Conservation (phyloP, 768 basidiomycete species). For the Leucogyrophana mollusca region DNA sequence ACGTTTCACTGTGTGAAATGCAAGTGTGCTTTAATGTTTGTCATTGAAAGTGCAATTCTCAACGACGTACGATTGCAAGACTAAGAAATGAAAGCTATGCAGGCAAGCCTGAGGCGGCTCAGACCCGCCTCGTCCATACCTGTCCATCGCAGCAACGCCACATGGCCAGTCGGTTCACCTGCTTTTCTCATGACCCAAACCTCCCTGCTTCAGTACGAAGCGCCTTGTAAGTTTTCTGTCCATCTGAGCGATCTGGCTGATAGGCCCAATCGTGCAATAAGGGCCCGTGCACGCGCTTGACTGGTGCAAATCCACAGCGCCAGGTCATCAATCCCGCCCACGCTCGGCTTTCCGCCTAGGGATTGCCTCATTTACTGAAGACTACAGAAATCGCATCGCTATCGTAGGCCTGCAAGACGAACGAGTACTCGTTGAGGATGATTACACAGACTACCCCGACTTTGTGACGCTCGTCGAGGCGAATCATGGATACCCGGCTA, state of each 20-base stretch:
- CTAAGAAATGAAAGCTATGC: too few species aligned
- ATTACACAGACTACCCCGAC: slow-evolving; percentile 80
- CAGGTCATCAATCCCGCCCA: slow-evolving; percentile 69
- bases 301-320: slow-evolving; percentile 83
- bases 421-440: slow-evolving; percentile 82
- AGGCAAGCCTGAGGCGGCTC: too few species aligned
- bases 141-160: slow-evolving; percentile 15
- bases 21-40: too few species aligned
- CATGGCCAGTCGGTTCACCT: slow-evolving; percentile 11
- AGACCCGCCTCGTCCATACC: too few species aligned
- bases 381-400: slow-evolving; percentile 79
- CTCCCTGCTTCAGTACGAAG: slow-evolving; percentile 77
- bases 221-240: slow-evolving; percentile 64
- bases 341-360: slow-evolving; percentile 82
- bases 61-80: too few species aligned
- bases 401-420: slow-evolving; percentile 82
- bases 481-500: slow-evolving; percentile 90
- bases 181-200: slow-evolving; percentile 58
- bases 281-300: slow-evolving; percentile 87
- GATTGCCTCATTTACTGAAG: slow-evolving; percentile 82
- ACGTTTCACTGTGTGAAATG: too few species aligned
- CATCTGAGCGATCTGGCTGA: slow-evolving; percentile 5
- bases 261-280: slow-evolving; percentile 30
- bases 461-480: slow-evolving; percentile 85
- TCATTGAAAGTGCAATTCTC: too few species aligned